Base-by-base conservation (phyloP, 345 rosid genomes). In the Gossypium turneri region DNA sequence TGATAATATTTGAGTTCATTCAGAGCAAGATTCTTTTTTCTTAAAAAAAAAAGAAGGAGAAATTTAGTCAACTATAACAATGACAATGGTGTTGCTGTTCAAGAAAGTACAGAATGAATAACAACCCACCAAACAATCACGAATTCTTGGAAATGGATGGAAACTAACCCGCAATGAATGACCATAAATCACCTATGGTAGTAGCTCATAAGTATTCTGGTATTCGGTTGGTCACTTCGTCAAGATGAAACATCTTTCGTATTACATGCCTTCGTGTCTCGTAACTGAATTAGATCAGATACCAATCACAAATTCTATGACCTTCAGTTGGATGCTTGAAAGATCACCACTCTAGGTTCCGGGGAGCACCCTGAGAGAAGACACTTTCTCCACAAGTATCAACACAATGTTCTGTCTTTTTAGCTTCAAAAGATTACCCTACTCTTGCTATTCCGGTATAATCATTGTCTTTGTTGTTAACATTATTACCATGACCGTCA, bases 361-460 rank as follows among this genome's bases (percentile, higher is more conserved):
- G 61, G 59, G 56, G 12, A 62, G 44, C 12, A 29, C 67, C 68
- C 3, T n/a, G 50, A n/a, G 25, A 17, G 41, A 34, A 34, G 41
- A 5, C 41, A 34, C 41, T 34, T 34, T 34, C 41, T 34, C 73
- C 65, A 34, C 6, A 29, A 25, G 50, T 53, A 67, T 73, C 66
- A 20, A 67, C 29, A 16, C 77, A 72, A 82, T 52, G 48, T 65
- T 74, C 73, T 61, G 63, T 45, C 51, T 13, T 75, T 34, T 65
- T 73, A 9, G 43, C 29, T 45, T 60, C 52, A 60, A 24, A 24
- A 34, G 48, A 68, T 25, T 25, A 75, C 22, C 55, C 72, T 5
- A 44, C 62, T 59, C 60, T 7, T 58, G 48, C 68, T 73, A 74
- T 68, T 44, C 72, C 58, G 82, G 7, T 87, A 75, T 4, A 67